Evolutionary conservation across 345 rosid species (phyloP).

Genomic region (Gossypium bickii): DNA sequence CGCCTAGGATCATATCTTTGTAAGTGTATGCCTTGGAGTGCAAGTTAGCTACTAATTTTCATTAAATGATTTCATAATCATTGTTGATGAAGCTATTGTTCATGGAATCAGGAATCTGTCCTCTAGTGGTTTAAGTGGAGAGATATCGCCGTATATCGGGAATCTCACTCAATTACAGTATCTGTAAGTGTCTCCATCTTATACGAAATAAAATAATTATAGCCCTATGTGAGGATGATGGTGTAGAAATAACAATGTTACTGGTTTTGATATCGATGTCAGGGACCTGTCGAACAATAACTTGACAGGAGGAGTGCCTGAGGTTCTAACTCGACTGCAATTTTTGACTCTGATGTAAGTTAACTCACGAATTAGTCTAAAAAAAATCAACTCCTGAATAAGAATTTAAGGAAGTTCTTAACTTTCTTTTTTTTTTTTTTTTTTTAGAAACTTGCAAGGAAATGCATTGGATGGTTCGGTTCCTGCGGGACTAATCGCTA

Average conservation of each 20-base stretch:
- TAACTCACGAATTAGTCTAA: not conserved
- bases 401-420: not conserved
- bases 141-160: conserved; percentile 23
- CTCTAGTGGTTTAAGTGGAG: conserved; percentile 37
- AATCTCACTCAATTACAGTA: conserved; percentile 26
- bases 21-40: conserved; percentile 19
- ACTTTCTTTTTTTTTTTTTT: conserved; percentile 1
- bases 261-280: not conserved
- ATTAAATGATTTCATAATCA: not conserved
- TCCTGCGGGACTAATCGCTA: conserved; percentile 30
- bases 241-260: too few relatives aligned
- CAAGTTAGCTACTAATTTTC: not conserved
- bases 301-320: conserved; percentile 39
- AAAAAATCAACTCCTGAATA: not conserved
- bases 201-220: not conserved
- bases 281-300: conserved; percentile 50
- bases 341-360: conserved; percentile 42
- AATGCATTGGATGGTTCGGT: conserved; percentile 39
- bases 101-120: conserved; percentile 32
- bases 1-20: conserved; percentile 35
- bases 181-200: conserved; percentile 33
- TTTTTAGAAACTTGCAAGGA: conserved; percentile 41
- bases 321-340: conserved; percentile 32
- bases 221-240: too few relatives aligned
- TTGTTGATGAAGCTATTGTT: not conserved